Base-by-base conservation (phyloP, 345 rosid genomes). In the Linum trigynum region DNA sequence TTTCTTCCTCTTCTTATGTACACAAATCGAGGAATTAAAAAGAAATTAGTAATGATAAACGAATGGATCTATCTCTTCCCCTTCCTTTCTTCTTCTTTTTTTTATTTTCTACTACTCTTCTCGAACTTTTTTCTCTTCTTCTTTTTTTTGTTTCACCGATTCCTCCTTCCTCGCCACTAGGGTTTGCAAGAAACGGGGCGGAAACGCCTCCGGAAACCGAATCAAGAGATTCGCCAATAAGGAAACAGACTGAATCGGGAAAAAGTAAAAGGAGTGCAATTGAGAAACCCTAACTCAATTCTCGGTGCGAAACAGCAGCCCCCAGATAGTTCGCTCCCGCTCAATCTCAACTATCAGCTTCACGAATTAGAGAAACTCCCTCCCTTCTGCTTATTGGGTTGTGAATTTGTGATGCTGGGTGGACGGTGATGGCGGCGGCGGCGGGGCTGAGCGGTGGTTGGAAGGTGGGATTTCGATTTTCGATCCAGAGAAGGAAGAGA, bases 121-220 rank as follows among this genome's bases (percentile, higher is more conserved):
- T 58, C 17, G 6, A 15, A 9, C 36, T 45, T 36, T 32, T 67
- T 65, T 45, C 12, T 45, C 51, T 9, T 45, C 3, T 45, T 60
- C 62, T 55, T 3, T 5, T 45, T 45, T 14, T 23, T 23, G 32
- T 23, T 23, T 23, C 32, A 0, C 32, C 32, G 32, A 23, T 14
- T 7, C 38, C 41, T 36, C 51, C 39, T 14, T 3, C 39, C 2
- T 4, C 1, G 14, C n/a, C n/a, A 35, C 39, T 69, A 69, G 70
- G 75, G 70, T 72, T 72, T 65, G 65, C 38, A 48, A 66, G 2
- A 41, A 66, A 71, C 41, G 35, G 35, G 66, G 36, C 16, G 14
- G 42, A 36, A 59, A 10, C 43, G 15, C 36, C 36, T 36, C 2
- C 17, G 10, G 7, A n/a, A 62, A 15, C 2, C n/a, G 9, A 16